Conservation (phyloP, 2,329 filamentous ascomycete species). For the Thermochaetoides dissita region DNA sequence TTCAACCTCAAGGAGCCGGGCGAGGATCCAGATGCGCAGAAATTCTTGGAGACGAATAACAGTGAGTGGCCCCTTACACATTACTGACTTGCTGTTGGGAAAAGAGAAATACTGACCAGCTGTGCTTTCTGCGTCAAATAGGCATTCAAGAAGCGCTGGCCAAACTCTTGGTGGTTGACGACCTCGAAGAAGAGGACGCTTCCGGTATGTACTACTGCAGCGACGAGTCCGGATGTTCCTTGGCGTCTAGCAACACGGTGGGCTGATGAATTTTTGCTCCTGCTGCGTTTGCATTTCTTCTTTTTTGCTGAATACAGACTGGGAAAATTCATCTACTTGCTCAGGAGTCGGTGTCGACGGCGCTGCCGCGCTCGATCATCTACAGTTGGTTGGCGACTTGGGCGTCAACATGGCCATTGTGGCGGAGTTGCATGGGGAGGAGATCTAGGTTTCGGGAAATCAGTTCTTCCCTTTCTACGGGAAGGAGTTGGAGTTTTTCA, state of each 20-base stretch:
- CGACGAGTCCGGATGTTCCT: slow-evolving; percentile 21
- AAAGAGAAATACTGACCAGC: too few species aligned
- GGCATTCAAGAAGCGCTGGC: slow-evolving; percentile 35
- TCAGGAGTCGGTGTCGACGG: slow-evolving; percentile 25
- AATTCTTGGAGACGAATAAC: slow-evolving; percentile 23
- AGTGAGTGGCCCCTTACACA: slow-evolving; percentile 19
- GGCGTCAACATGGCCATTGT: too few species aligned
- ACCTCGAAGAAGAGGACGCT: slow-evolving; percentile 39
- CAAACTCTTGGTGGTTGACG: slow-evolving; percentile 41
- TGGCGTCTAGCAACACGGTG: slow-evolving; percentile 18
- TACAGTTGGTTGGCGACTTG: slow-evolving; percentile 22
- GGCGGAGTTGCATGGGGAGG: too few species aligned
- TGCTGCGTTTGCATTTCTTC: too few species aligned
- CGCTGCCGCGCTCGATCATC: too few species aligned
- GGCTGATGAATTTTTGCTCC: slow-evolving; percentile 22
- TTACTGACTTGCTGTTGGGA: too few species aligned
- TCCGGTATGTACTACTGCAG: slow-evolving; percentile 37
- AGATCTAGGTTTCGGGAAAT: too few species aligned
- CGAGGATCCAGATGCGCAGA: slow-evolving; percentile 19
- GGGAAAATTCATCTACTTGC: slow-evolving; percentile 40
- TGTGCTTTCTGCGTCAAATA: slow-evolving; percentile 9
- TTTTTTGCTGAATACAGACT: slow-evolving; percentile 25
- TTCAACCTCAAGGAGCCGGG: slow-evolving; percentile 23
- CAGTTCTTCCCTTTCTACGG: too few species aligned
- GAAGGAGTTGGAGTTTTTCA: too few species aligned